Evolutionary conservation across 2,329 filamentous ascomycete genomes (phyloP).

Genomic region (Arthroderma uncinatum): DNA sequence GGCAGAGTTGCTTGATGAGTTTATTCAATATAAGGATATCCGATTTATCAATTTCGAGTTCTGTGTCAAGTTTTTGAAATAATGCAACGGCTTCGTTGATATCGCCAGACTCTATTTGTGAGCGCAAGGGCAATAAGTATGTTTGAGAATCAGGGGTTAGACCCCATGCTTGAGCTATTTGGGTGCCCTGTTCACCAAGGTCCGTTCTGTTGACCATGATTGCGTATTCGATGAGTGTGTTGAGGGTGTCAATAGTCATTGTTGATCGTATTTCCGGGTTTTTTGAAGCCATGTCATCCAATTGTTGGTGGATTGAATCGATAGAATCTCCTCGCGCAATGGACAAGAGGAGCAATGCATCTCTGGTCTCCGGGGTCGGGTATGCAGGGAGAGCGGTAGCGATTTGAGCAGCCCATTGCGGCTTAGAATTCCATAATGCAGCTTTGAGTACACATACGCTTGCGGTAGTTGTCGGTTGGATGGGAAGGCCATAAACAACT

Average conservation of each 20-base stretch:
- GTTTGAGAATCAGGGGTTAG: constrained; percentile 60
- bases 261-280: constrained; percentile 35
- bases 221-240: constrained; percentile 61
- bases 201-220: constrained; percentile 58
- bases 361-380: constrained; percentile 51
- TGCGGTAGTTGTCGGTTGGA: constrained; percentile 36
- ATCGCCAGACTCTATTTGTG: constrained; percentile 62
- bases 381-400: constrained; percentile 41
- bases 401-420: constrained; percentile 51
- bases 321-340: constrained; percentile 59
- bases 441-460: constrained; percentile 50
- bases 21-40: constrained; percentile 59
- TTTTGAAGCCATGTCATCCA: constrained; percentile 51
- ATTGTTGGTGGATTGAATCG: constrained; percentile 62
- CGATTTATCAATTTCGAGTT: constrained; percentile 45
- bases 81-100: constrained; percentile 49
- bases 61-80: constrained; percentile 43
- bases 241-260: constrained; percentile 63
- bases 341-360: constrained; percentile 65
- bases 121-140: constrained; percentile 62
- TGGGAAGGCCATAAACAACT: constrained; percentile 52
- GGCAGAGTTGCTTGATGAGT: constrained; percentile 38
- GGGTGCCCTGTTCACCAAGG: constrained; percentile 61
- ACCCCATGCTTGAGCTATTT: constrained; percentile 53
- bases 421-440: constrained; percentile 48